These are phyloP conservation scores for Naganishia sp. DNA, from an alignment of 1,284 basidiomycete species.

Conservation along the genomic window DNA sequence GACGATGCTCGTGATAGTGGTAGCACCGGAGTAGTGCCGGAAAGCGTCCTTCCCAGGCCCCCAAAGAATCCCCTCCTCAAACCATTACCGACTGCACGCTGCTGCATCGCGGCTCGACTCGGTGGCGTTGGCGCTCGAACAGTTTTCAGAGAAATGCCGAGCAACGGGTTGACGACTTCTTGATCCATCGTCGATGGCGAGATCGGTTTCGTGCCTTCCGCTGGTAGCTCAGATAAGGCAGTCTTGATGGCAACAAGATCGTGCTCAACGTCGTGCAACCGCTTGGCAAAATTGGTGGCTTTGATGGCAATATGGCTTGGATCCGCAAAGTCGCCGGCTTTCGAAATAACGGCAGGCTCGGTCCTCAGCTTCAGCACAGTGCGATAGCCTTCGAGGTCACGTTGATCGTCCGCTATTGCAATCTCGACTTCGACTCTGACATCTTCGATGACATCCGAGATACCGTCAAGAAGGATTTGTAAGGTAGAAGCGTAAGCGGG, in stretches of 20 bases:
- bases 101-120: slow-evolving; percentile 17
- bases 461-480: slow-evolving; percentile 62
- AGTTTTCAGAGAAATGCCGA: slow-evolving; percentile 26
- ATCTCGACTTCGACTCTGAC: slow-evolving; percentile 84
- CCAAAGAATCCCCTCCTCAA: slow-evolving; percentile 35
- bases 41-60: slow-evolving; percentile 29
- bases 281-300: slow-evolving; percentile 59
- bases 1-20: slow-evolving; percentile 15
- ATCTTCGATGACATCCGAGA: slow-evolving; percentile 79
- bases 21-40: slow-evolving; percentile 29
- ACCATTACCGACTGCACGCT: slow-evolving; percentile 11
- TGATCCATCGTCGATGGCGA: not conserved
- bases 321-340: slow-evolving; percentile 65
- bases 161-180: slow-evolving; percentile 23
- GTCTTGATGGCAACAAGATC: slow-evolving; percentile 64
- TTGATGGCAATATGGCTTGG: slow-evolving; percentile 58
- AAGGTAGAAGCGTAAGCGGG: slow-evolving; percentile 46
- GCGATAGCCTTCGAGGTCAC: slow-evolving; percentile 70
- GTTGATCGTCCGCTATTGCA: slow-evolving; percentile 71
- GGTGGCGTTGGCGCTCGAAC: slow-evolving; percentile 23
- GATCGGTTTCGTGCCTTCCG: not conserved
- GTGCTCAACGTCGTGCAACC: slow-evolving; percentile 74
- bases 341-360: slow-evolving; percentile 56
- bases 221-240: slow-evolving; percentile 34
- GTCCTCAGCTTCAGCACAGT: slow-evolving; percentile 62